Percentiles rank a stretch among this genome's conserved stretches.
Evolutionary conservation across 2,329 filamentous ascomycete species (phyloP).

Genomic region (Coniella lustricola): DNA sequence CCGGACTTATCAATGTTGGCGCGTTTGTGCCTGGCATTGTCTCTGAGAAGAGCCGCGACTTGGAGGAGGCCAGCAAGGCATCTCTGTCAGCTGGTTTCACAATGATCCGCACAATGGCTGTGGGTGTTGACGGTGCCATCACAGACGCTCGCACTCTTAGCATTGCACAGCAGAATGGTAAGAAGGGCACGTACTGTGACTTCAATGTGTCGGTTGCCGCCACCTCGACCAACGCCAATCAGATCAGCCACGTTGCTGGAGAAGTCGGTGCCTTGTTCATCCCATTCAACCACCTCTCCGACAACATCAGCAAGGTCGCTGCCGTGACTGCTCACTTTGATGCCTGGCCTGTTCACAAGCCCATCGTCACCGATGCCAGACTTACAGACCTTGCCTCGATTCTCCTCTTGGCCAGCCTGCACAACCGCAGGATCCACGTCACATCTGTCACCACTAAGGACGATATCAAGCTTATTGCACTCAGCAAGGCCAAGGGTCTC

Average conservation of each 20-base stretch:
- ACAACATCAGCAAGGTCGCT: slow-evolving; percentile 78
- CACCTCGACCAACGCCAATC: slow-evolving; percentile 65
- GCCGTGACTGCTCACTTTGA: slow-evolving; percentile 74
- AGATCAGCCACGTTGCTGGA: slow-evolving; percentile 63
- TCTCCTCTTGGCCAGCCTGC: slow-evolving; percentile 67
- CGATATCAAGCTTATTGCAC: slow-evolving; percentile 68
- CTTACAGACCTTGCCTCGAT: slow-evolving; percentile 76
- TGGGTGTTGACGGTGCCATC: slow-evolving; percentile 65
- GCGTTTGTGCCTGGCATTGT: slow-evolving; percentile 71
- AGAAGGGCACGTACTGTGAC: slow-evolving; percentile 63
- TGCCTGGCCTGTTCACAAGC: slow-evolving; percentile 70
- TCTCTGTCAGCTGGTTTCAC: slow-evolving; percentile 70
- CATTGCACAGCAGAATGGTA: slow-evolving; percentile 63
- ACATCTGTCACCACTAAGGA: slow-evolving; percentile 76
- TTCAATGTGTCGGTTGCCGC: slow-evolving; percentile 75
- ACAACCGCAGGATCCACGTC: slow-evolving; percentile 71
- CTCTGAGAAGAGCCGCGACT: slow-evolving; percentile 56
- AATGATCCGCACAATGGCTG: slow-evolving; percentile 74
- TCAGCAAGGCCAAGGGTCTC: slow-evolving; percentile 75
- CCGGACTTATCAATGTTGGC: slow-evolving; percentile 72
- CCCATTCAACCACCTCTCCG: slow-evolving; percentile 73
- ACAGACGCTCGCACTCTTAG: slow-evolving; percentile 66
- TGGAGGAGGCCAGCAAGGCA: slow-evolving; percentile 63
- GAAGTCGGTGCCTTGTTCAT: slow-evolving; percentile 78
- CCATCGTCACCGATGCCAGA: slow-evolving; percentile 75